These are phyloP conservation scores for Ampelomyces quisqualis DNA, from an alignment of 2,329 filamentous ascomycete species.

Conservation along the genomic window DNA sequence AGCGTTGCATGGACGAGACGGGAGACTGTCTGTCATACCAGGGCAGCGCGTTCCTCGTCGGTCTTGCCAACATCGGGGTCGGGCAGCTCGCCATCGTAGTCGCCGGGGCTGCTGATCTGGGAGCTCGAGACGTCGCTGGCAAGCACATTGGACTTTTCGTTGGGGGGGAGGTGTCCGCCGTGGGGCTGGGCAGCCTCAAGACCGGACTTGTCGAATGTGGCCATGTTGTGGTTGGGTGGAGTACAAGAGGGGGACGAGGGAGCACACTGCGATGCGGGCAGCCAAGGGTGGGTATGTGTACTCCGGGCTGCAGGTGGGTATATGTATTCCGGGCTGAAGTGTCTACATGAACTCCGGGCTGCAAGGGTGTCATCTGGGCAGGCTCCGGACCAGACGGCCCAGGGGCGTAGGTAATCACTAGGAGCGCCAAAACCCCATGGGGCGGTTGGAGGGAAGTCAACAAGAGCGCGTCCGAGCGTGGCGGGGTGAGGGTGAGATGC, in stretches of 20 bases:
- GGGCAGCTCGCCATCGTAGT: constrained; percentile 38
- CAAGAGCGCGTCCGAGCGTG: constrained; percentile 27
- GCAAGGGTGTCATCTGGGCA: too few relatives aligned
- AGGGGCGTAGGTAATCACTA: constrained; percentile 17
- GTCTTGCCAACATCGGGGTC: constrained; percentile 40
- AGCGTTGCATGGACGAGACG: constrained; percentile 9
- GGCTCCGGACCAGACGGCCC: too few relatives aligned
- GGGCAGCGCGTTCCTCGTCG: constrained; percentile 36
- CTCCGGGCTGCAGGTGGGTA: constrained; percentile 9
- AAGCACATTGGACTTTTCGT: constrained; percentile 27
- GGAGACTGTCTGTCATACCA: constrained; percentile 24
- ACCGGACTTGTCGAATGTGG: constrained; percentile 16
- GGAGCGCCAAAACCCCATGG: constrained; percentile 37
- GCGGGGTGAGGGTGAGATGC: constrained; percentile 18
- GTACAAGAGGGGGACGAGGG: constrained; percentile 18
- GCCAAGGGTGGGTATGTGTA: constrained; percentile 36
- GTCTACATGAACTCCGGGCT: too few relatives aligned
- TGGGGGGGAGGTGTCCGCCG: constrained; percentile 11
- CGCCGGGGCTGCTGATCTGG: constrained; percentile 23
- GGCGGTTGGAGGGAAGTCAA: constrained; percentile 37
- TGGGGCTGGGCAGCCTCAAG: constrained; percentile 22
- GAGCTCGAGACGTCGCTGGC: constrained; percentile 33
- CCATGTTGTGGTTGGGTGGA: constrained; percentile 30
- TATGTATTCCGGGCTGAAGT: too few relatives aligned
- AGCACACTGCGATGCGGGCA: constrained; percentile 11